Conservation (phyloP, 2,329 filamentous ascomycete genomes). For the Dactylellina parvicollis region DNA sequence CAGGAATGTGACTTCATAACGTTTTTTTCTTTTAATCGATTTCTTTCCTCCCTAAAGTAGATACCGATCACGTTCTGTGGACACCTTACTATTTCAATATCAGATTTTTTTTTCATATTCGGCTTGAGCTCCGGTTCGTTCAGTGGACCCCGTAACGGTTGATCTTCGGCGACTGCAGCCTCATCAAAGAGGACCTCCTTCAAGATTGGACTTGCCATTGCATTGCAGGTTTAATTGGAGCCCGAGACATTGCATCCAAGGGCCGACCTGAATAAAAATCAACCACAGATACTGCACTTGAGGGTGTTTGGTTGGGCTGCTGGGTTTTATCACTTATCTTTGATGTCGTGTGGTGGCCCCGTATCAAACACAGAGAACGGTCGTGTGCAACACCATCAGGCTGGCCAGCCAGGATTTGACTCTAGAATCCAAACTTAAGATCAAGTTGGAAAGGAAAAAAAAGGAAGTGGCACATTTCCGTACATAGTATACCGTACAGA, state of each 20-base stretch:
- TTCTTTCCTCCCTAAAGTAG: constrained; percentile 53
- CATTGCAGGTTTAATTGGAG: constrained; percentile 37
- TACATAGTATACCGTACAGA: constrained; percentile 12
- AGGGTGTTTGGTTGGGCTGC: constrained; percentile 22
- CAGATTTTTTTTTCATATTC: constrained; percentile 15
- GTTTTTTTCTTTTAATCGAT: constrained; percentile 44
- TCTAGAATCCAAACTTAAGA: constrained; percentile 3
- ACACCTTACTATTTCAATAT: constrained; percentile 35
- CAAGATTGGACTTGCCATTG: constrained; percentile 25
- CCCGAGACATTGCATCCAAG: constrained; percentile 43
- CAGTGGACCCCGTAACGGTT: constrained; percentile 48
- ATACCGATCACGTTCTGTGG: constrained; percentile 43
- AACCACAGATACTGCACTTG: constrained; percentile 27
- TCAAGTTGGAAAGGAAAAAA: constrained; percentile 12
- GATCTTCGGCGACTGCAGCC: constrained; percentile 54
- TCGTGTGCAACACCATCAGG: constrained; percentile 51
- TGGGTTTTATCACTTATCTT: constrained; percentile 37
- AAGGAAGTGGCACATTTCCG: background rate
- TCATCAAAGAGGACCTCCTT: constrained; percentile 50
- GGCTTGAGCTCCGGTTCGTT: constrained; percentile 26
- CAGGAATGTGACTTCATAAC: constrained; percentile 53
- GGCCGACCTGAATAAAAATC: constrained; percentile 44
- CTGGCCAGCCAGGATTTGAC: background rate
- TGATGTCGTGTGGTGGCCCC: background rate
- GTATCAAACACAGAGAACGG: constrained; percentile 42